phyloP scores from a whole-genome alignment of 129 eudicot genomes.

The Logfia minima region DNA sequence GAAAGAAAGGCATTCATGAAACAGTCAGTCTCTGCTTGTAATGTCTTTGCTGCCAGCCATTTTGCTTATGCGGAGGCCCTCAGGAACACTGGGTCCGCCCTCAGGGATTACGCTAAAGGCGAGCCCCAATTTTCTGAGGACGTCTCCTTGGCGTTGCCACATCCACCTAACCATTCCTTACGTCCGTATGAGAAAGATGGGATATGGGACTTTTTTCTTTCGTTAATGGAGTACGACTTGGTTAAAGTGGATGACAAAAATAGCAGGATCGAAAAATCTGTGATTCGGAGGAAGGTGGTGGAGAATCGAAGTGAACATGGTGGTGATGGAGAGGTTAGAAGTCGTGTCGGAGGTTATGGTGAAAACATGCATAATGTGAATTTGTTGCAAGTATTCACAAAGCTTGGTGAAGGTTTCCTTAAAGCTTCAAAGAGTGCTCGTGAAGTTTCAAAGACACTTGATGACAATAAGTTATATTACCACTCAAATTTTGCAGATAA shows the following conservation, averaged over 20 bases:
- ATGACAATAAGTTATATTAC: slow-evolving; percentile 63
- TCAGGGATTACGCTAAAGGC: slow-evolving; percentile 59
- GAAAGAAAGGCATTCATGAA: slow-evolving; percentile 57
- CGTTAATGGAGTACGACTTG: slow-evolving; percentile 37
- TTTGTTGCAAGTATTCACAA: slow-evolving; percentile 48
- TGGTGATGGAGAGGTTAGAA: slow-evolving; percentile 16
- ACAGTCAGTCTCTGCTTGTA: slow-evolving; percentile 55
- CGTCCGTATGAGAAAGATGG: not conserved
- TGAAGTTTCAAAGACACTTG: slow-evolving; percentile 66
- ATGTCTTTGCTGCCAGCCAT: slow-evolving; percentile 71
- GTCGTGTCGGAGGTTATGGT: slow-evolving; percentile 13
- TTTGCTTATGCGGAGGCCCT: slow-evolving; percentile 51
- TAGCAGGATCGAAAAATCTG: slow-evolving; percentile 23
- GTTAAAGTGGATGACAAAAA: slow-evolving; percentile 33
- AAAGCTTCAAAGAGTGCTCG: slow-evolving; percentile 71
- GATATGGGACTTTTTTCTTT: slow-evolving; percentile 58
- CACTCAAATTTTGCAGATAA: slow-evolving; percentile 67
- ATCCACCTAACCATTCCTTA: not conserved
- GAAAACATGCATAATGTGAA: slow-evolving; percentile 25
- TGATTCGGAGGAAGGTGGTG: slow-evolving; percentile 31
- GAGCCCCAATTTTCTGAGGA: slow-evolving; percentile 35
- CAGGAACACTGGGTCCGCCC: slow-evolving; percentile 76
- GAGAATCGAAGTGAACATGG: slow-evolving; percentile 26
- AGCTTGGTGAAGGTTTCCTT: slow-evolving; percentile 67
- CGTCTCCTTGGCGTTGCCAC: not conserved